Conservation (phyloP, 495 filamentous ascomycete species). For the Tetracladium setigerum region DNA sequence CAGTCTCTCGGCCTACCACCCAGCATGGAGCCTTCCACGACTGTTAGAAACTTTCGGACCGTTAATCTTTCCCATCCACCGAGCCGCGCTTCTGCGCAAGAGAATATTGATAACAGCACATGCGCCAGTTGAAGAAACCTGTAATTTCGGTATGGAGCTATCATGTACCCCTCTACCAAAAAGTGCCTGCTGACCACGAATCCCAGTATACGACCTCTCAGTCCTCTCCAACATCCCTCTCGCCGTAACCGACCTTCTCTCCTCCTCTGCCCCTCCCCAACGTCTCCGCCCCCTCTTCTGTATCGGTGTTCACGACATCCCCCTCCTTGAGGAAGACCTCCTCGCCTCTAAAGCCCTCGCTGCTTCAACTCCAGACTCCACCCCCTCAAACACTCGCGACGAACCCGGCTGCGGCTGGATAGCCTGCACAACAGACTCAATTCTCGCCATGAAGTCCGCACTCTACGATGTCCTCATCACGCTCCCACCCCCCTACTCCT, state of each 20-base stretch:
- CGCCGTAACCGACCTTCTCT: conserved; percentile 55
- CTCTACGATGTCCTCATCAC: conserved; percentile 86
- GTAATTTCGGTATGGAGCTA: conserved; percentile 76
- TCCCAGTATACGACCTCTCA: conserved; percentile 84
- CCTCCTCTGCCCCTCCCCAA: conserved; percentile 47
- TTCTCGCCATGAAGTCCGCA: conserved; percentile 72
- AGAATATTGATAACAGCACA: conserved; percentile 77
- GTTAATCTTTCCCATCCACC: conserved; percentile 80
- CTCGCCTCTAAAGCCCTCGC: conserved; percentile 27
- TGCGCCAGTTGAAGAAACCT: conserved; percentile 75
- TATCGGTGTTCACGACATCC: conserved; percentile 88
- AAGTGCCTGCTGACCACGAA: background rate
- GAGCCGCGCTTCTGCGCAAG: conserved; percentile 82
- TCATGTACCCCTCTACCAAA: too few species aligned
- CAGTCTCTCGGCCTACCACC: conserved; percentile 70
- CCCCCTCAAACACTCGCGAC: conserved; percentile 19
- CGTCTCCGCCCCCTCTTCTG: conserved; percentile 82
- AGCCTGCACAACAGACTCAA: conserved; percentile 90
- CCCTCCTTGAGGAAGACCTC: conserved; percentile 54
- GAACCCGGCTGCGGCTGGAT: conserved; percentile 69
- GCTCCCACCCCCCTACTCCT: conserved; percentile 58
- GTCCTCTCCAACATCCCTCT: conserved; percentile 72
- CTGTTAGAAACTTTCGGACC: conserved; percentile 83
- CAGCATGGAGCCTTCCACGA: conserved; percentile 69
- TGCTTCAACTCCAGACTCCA: conserved; percentile 10